Percentiles rank a stretch among this genome's conserved stretches.
These are phyloP conservation scores for Limonium bicolor DNA, from an alignment of 148 eudicot genomes.

Conservation along the genomic window DNA sequence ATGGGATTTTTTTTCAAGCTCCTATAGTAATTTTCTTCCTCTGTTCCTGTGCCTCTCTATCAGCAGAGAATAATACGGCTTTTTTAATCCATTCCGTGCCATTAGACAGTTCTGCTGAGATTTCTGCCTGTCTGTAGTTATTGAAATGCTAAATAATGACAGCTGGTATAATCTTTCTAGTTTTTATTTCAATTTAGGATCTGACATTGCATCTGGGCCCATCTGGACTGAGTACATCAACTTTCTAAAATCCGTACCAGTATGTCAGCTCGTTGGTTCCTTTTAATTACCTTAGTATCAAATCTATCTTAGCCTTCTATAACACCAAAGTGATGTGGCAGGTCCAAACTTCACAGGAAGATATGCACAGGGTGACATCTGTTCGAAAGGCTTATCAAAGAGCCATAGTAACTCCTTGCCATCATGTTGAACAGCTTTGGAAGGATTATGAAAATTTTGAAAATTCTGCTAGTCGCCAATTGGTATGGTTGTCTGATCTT, in stretches of 20 bases:
- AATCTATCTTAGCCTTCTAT: neutral
- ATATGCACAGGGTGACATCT: conserved; percentile 76
- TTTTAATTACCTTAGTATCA: neutral
- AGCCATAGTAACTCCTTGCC: conserved; percentile 85
- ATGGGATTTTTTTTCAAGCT: no score
- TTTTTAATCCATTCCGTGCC: no score
- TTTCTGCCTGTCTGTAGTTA: no score
- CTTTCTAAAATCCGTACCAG: conserved; percentile 72
- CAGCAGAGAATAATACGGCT: no score
- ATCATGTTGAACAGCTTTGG: conserved; percentile 94
- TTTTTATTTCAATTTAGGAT: no score
- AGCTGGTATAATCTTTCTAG: no score
- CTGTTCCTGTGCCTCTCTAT: no score
- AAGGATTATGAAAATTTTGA: conserved; percentile 93
- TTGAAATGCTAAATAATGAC: no score
- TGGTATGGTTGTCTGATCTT: no score
- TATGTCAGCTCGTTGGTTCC: conserved; percentile 19
- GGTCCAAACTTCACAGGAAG: conserved; percentile 83
- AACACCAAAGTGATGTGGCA: conserved; percentile 13
- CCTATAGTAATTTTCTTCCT: no score
- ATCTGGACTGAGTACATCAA: conserved; percentile 95
- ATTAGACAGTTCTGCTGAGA: no score
- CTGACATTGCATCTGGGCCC: conserved; percentile 87
- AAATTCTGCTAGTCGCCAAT: conserved; percentile 87
- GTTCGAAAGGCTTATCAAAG: conserved; percentile 79